Base-by-base conservation (phyloP, 768 basidiomycete genomes). In the Phylloporus arenicola region DNA sequence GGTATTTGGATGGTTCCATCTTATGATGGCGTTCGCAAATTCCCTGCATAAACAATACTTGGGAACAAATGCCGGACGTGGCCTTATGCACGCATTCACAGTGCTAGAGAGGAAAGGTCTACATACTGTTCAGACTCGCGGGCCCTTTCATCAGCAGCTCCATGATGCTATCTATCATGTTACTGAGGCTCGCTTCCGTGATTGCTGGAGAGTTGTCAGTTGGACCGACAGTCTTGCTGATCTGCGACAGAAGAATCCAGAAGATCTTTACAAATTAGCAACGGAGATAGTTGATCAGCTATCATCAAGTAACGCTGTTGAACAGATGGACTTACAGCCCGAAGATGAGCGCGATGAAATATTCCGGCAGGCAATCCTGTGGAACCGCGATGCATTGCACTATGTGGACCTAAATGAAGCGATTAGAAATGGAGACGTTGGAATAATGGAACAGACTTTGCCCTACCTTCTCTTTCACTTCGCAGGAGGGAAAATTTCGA, bases 1-100 rank as follows among this genome's bases (percentile, higher is more conserved):
- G n/a, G n/a, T n/a, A n/a, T n/a, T n/a, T n/a, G n/a, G n/a, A n/a
- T n/a, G n/a, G 72, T 65, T 78, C 16, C 74, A 78, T 48, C 51
- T 67, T 1, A 41, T 57, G 24, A 74, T 78, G 65, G 72, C 72
- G 6, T 66, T 66, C 43, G 71, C 64, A n/a, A n/a, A n/a, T n/a
- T n/a, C n/a, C n/a, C n/a, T n/a, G n/a, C n/a, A n/a, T n/a, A n/a
- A n/a, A n/a, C n/a, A n/a, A n/a, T n/a, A n/a, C n/a, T n/a, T 34
- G 34, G 34, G 30, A 24, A 24, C 3, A 6, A 24, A 24, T 19
- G 42, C 45, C 2, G 53, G 52, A 2, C 14, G 20, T 9, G 62
- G 63, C 1, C 55, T 67, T 8, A 44, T 48, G 19, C 56, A 60
- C 6, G 60, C 56, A 2, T 56, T 64, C 35, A 57, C 52, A 9